Evolutionary conservation across 352 stramenopile species (phyloP), one percentile per base, ranked within the genome.

Genomic region (Phytophthora fragariaefolia): DNA sequence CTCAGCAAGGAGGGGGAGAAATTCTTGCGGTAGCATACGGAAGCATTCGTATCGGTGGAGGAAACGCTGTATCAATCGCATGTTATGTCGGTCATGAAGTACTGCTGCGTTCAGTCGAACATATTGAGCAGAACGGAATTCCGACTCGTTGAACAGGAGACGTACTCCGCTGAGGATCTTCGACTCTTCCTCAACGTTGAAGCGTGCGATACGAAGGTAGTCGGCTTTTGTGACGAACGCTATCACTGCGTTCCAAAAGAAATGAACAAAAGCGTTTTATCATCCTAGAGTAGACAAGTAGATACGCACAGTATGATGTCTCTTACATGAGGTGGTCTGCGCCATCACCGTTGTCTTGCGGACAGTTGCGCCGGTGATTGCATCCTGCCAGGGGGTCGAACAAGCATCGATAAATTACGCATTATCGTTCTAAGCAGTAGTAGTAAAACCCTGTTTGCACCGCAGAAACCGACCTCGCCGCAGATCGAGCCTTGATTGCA

Each of bases 41-140:
- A 87, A 80, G 28, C 76, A 85, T 24, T 73, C 53, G 42, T 72
- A 81, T n/a, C 76, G 53, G 6, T 47, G 43, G 2, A 87, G 64
- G 52, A 87, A 87, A 15, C 67, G 68, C 42, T 71, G 51, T 17
- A 80, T 24, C 23, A 73, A 17, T 40, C 60, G 54, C 6, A 27
- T 34, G 2, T 22, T n/a, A 6, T 56, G 17, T n/a, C 23, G 50
- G n/a, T 50, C 23, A 27, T 23, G 6, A 15, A 58, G 17, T 15
- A 34, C 13, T 6, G 17, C 32, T 10, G 46, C 7, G 23, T 65
- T 23, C 15, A 65, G 32, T n/a, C n/a, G 46, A 34, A 32, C 9
- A 17, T 36, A 22, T 15, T 36, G 15, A 50, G 36, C 18, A 42
- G 52, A 63, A 46, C 18, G 18, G 23, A 24, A 13, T 18, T 15